Base-by-base conservation (phyloP, 192 early-diverging fungal species). In the Dimargaris cristalligena region DNA sequence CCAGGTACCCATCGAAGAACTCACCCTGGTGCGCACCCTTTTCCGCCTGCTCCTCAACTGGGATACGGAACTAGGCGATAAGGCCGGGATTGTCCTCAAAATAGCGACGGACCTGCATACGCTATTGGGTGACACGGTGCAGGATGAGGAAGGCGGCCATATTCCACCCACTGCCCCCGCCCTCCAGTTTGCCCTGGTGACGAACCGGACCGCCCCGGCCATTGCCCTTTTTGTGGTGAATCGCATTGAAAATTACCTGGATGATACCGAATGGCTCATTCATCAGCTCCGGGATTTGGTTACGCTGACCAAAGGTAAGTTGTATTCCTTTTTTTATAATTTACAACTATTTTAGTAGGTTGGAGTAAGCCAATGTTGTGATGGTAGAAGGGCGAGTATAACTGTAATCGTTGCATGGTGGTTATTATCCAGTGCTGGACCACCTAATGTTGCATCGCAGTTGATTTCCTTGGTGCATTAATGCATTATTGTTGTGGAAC, bases 1-100 rank as follows among this genome's bases (percentile, higher is more conserved):
- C n/a, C n/a, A 57, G 32, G 33, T 57, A 22, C 55, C 55, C 13
- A 34, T 57, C 34, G 55, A 57, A n/a, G 55, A 57, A 2, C 38
- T 38, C 2, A 2, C 55, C 4, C 2, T 57, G n/a, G 55, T 57
- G 13, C 31, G 55, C n/a, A 26, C 55, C 10, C 55, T 57, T 9
- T 22, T 57, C 28, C 55, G 32, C 1, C 32, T 54, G 22, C 18
- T 54, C 20, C 18, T 28, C 28, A 33, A 26, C 28, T 4, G 28
- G 52, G 52, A 28, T 26, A 30, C 20, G 20, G 29, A 28, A 28
- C 28, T 20, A 18, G 29, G 18, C n/a, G 29, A 33, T 9, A 20
- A 28, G 10, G 29, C 20, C 11, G 20, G 6, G 29, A 33, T 29
- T 20, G 23, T 54, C 29, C 32, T 6, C 28, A 4, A 23, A 16